These are phyloP conservation scores for Chaetomium tenue DNA, from an alignment of 495 filamentous ascomycete genomes.

Conservation along the genomic window DNA sequence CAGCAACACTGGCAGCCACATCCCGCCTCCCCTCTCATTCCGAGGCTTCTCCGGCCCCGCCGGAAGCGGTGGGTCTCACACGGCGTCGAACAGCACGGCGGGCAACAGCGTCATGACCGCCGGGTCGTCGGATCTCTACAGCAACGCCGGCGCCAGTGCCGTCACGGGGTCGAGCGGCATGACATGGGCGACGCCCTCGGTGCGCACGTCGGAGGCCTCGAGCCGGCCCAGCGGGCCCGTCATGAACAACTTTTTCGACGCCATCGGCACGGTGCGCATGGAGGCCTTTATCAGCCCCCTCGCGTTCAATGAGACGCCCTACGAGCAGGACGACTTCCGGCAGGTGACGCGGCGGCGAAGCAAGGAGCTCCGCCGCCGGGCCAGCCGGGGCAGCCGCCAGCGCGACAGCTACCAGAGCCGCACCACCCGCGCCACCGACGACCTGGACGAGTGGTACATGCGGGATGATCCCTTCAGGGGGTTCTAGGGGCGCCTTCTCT, in stretches of 20 bases:
- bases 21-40: conserved; percentile 63
- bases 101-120: conserved; percentile 52
- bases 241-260: conserved; percentile 63
- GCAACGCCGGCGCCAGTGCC: conserved; percentile 32
- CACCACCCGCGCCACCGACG: conserved; percentile 44
- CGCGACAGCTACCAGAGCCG: conserved; percentile 50
- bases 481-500: conserved; percentile 35
- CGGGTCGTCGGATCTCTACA: conserved; percentile 61
- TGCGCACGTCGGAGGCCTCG: conserved; percentile 61
- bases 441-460: conserved; percentile 48
- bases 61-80: conserved; percentile 41
- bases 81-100: conserved; percentile 51
- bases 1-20: conserved; percentile 74
- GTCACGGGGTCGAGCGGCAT: conserved; percentile 40
- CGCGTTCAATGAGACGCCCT: conserved; percentile 46
- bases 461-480: conserved; percentile 50
- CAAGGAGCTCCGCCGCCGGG: conserved; percentile 50
- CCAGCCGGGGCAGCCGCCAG: conserved; percentile 52
- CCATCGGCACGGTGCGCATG: conserved; percentile 92
- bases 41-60: conserved; percentile 70
- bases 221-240: conserved; percentile 46
- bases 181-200: conserved; percentile 47
- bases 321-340: conserved; percentile 50
- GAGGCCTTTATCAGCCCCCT: conserved; percentile 82
- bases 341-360: conserved; percentile 44